phyloP scores from a whole-genome alignment of 768 basidiomycete species.

The Sistotremastrum niveocremeum region DNA sequence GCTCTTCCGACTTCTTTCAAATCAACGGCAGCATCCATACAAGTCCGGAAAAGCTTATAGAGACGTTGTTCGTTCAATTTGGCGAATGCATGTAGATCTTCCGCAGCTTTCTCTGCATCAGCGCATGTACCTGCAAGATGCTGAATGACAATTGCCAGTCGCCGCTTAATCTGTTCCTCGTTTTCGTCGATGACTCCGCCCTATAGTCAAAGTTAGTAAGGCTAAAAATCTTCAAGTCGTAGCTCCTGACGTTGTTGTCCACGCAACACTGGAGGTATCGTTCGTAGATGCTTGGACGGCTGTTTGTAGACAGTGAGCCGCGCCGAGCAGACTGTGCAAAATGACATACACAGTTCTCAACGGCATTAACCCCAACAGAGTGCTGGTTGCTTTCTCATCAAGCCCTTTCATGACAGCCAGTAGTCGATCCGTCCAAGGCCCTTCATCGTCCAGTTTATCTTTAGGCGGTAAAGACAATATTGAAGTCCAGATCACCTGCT shows the following conservation, averaged over 20 bases:
- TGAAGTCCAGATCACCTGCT: slow-evolving; percentile 55
- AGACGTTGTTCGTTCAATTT: slow-evolving; percentile 74
- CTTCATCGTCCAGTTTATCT: slow-evolving; percentile 42
- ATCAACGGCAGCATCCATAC: slow-evolving; percentile 76
- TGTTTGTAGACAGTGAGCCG: slow-evolving; percentile 12
- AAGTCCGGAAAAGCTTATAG: slow-evolving; percentile 72
- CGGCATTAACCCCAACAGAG: slow-evolving; percentile 46
- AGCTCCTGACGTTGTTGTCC: slow-evolving; percentile 63
- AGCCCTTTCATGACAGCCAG: slow-evolving; percentile 60
- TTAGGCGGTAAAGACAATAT: slow-evolving; percentile 66
- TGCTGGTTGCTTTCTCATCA: slow-evolving; percentile 40
- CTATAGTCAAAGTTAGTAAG: slow-evolving; percentile 25
- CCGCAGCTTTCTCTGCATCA: slow-evolving; percentile 60
- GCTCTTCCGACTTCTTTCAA: slow-evolving; percentile 70
- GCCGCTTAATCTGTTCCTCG: slow-evolving; percentile 46
- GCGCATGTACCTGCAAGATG: slow-evolving; percentile 45
- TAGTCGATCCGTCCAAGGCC: slow-evolving; percentile 74
- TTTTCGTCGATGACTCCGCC: slow-evolving; percentile 84
- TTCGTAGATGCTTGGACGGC: slow-evolving; percentile 59
- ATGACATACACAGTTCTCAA: slow-evolving; percentile 47
- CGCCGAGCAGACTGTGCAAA: slow-evolving; percentile 1
- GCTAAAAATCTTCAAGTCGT: not conserved
- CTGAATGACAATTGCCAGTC: slow-evolving; percentile 41
- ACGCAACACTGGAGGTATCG: slow-evolving; percentile 62
- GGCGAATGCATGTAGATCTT: slow-evolving; percentile 75